Percentiles rank a stretch among this genome's conserved stretches.
Evolutionary conservation across 768 basidiomycete species (phyloP).

Genomic region (Lentinula edodes): DNA sequence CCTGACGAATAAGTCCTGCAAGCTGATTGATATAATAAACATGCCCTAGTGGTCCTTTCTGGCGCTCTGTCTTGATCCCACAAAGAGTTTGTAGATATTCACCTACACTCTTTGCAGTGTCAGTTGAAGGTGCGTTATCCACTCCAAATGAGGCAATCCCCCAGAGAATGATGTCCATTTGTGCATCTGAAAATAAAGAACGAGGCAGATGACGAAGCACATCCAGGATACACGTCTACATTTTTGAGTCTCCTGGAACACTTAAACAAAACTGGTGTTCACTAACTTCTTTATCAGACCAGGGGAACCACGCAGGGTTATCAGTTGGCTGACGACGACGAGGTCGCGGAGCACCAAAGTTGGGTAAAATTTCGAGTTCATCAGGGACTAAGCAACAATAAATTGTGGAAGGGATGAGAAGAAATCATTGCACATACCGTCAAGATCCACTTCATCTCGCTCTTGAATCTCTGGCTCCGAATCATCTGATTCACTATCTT

Average conservation of each 20-base stretch:
- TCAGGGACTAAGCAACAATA: too few species aligned
- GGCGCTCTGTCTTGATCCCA: too few species aligned
- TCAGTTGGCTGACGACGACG: too few species aligned
- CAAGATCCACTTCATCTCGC: too few species aligned
- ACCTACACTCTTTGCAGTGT: not conserved
- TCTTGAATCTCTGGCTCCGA: too few species aligned
- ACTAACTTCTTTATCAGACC: not conserved
- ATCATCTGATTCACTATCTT: too few species aligned
- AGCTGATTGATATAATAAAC: slow-evolving; percentile 26
- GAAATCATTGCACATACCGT: too few species aligned
- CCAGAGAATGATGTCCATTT: not conserved
- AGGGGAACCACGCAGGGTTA: not conserved
- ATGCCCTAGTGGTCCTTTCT: slow-evolving; percentile 25
- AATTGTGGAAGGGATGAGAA: too few species aligned
- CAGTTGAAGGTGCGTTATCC: slow-evolving; percentile 1
- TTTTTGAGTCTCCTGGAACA: not conserved
- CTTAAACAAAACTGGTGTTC: not conserved
- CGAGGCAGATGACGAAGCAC: slow-evolving; percentile 3
- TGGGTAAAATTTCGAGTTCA: too few species aligned
- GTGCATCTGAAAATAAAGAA: not conserved
- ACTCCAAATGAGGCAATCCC: not conserved
- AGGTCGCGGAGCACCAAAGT: too few species aligned
- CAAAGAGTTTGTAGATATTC: slow-evolving; percentile 14
- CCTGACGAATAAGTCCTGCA: slow-evolving; percentile 1
- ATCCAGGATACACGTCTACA: slow-evolving; percentile 4